Evolutionary conservation across 768 basidiomycete species (phyloP), one percentile per base, ranked within the genome.

Genomic region (Fomitopsis serialis): DNA sequence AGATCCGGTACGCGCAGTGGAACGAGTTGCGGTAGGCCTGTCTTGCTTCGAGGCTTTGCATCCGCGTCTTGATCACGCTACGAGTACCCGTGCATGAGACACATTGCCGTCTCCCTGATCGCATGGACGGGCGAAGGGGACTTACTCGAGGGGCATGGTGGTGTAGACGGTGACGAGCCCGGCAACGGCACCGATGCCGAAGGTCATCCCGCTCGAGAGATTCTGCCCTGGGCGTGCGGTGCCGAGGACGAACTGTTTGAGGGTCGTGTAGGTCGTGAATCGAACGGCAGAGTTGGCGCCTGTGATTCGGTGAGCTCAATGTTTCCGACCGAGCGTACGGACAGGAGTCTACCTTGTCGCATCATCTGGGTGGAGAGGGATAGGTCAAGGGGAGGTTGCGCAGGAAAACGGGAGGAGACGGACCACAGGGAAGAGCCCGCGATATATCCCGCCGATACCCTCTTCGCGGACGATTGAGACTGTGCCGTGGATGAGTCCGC

Each of bases 61-160:
- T 99, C 23, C 96, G 83, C 11, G 97, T 98, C 72, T 98, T 99
- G 70, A 98, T 82, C 27, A 98, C 94, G 64, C 93, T 96, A 59
- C 13, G 43, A 55, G 53, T 32, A 43, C 27, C 9, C 7, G 24
- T 24, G 29, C 29, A 11, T 32, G n/a, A n/a, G 15, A 35, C 34
- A 35, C 34, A 8, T 22, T 15, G n/a, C 29, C 29, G 29, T 32
- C 29, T 6, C 6, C 29, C 29, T 32, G 25, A 11, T 32, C 11
- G 11, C 29, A 5, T 22, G 19, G 22, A 50, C 9, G 40, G 54
- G 15, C 19, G 17, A 19, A 59, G 13, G 24, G 22, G 8, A 74
- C 80, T 45, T 45, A 87, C 88, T 92, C 89, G 13, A 92, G 74
- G 4, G 90, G 89, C 82, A 91, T 90, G 0, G 89, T 91, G 32